These are phyloP conservation scores for Geoglossum cookeanum DNA, from an alignment of 2,329 filamentous ascomycete species.

Conservation along the genomic window DNA sequence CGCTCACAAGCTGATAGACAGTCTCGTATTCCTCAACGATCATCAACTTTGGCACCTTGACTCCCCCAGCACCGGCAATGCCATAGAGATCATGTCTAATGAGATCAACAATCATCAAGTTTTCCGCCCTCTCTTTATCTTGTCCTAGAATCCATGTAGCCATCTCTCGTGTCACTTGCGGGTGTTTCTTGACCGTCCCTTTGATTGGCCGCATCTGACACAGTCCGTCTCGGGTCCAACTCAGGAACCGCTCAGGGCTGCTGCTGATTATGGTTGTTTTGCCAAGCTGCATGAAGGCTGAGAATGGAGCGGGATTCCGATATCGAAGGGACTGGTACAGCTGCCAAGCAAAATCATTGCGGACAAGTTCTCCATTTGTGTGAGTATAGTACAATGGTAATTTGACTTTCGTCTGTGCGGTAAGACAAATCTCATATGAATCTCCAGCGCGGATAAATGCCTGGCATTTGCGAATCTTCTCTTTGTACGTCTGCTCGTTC, in stretches of 20 bases:
- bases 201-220: constrained; percentile 89
- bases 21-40: constrained; percentile 79
- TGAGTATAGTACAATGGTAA: constrained; percentile 9
- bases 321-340: constrained; percentile 52
- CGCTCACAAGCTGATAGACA: constrained; percentile 80
- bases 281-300: constrained; percentile 58
- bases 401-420: constrained; percentile 49
- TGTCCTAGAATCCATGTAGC: constrained; percentile 56
- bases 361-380: background rate
- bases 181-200: constrained; percentile 72
- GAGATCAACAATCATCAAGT: constrained; percentile 93
- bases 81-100: constrained; percentile 85
- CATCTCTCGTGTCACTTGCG: constrained; percentile 46
- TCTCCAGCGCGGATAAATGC: constrained; percentile 54
- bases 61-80: constrained; percentile 57
- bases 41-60: constrained; percentile 60
- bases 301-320: constrained; percentile 67
- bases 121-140: constrained; percentile 85
- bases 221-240: constrained; percentile 38
- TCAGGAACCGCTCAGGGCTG: constrained; percentile 78
- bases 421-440: constrained; percentile 74
- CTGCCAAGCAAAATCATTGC: constrained; percentile 30
- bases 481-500: constrained; percentile 35
- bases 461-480: constrained; percentile 50
- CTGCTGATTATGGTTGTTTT: constrained; percentile 55